A percentile compares a stretch with the other conserved stretches of the same genome.
Conservation (phyloP, 2,329 filamentous ascomycete genomes). For the Golovinomyces cichoracearum region DNA sequence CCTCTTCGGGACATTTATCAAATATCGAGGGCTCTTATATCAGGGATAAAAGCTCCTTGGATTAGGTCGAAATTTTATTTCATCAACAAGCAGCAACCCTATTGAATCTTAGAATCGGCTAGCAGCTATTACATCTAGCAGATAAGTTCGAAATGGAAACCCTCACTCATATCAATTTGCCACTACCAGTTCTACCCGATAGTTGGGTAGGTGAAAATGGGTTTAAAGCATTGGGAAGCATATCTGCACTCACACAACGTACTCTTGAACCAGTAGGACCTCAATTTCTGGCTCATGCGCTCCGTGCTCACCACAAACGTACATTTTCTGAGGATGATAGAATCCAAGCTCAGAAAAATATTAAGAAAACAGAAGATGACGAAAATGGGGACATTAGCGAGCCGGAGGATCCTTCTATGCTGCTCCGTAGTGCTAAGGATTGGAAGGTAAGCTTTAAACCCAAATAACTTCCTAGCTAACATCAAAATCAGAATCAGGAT, state of each 20-base stretch:
- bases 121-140: not conserved
- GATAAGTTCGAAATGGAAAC: conserved; percentile 6
- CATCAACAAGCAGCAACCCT: no score
- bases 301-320: conserved; percentile 81
- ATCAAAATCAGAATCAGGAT: conserved; percentile 45
- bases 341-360: conserved; percentile 80
- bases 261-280: conserved; percentile 89
- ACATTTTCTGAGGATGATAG: conserved; percentile 97
- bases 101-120: no score
- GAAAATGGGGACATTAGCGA: conserved; percentile 83
- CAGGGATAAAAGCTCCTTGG: no score
- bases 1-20: no score
- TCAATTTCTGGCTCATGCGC: conserved; percentile 91
- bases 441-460: conserved; percentile 51
- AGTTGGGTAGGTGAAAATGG: conserved; percentile 76
- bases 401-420: conserved; percentile 73
- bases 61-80: no score
- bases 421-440: conserved; percentile 86
- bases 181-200: conserved; percentile 49
- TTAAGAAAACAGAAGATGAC: conserved; percentile 84
- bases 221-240: conserved; percentile 58
- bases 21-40: no score
- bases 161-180: conserved; percentile 23
- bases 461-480: conserved; percentile 4
- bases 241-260: conserved; percentile 55